Percentiles rank a stretch among this genome's conserved stretches.
Conservation (phyloP, 1,284 basidiomycete genomes). For the Tylopilus sp. region DNA sequence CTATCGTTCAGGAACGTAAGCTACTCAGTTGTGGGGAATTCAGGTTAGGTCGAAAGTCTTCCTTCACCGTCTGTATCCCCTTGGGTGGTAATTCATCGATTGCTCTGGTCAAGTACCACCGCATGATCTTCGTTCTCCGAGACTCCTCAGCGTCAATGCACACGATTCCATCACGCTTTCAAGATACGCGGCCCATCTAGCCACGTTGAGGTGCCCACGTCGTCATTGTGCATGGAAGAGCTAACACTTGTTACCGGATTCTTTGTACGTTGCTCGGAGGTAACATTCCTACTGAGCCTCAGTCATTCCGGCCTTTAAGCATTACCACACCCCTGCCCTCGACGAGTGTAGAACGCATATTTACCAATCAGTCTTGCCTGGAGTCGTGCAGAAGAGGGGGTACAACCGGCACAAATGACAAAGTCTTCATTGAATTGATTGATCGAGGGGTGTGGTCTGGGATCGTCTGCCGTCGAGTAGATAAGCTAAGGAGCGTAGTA, state of each 20-base stretch:
- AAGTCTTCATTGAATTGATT: slow-evolving; percentile 27
- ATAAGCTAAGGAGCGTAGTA: too few relatives aligned
- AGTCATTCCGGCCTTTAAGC: slow-evolving; percentile 59
- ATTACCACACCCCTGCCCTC: slow-evolving; percentile 43
- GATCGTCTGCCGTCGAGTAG: too few relatives aligned
- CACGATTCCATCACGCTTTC: slow-evolving; percentile 36
- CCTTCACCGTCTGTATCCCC: slow-evolving; percentile 42
- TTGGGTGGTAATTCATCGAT: slow-evolving; percentile 27
- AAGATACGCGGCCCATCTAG: slow-evolving; percentile 23
- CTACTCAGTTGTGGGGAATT: slow-evolving; percentile 37
- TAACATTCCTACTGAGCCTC: slow-evolving; percentile 43
- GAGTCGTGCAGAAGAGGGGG: slow-evolving; percentile 30
- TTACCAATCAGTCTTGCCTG: slow-evolving; percentile 32
- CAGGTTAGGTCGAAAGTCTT: slow-evolving; percentile 40
- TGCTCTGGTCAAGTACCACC: slow-evolving; percentile 43
- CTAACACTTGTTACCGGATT: slow-evolving; percentile 52
- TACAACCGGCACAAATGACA: slow-evolving; percentile 33
- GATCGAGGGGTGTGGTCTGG: slow-evolving; percentile 4
- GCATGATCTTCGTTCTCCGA: slow-evolving; percentile 40
- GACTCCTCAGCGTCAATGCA: slow-evolving; percentile 35
- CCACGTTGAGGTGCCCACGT: slow-evolving; percentile 41
- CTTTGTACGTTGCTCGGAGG: slow-evolving; percentile 58
- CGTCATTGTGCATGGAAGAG: slow-evolving; percentile 41
- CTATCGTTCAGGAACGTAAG: slow-evolving; percentile 38
- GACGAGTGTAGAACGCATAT: slow-evolving; percentile 29